Evolutionary conservation across 2,329 filamentous ascomycete genomes (phyloP).

Genomic region (Bertia moriformis): DNA sequence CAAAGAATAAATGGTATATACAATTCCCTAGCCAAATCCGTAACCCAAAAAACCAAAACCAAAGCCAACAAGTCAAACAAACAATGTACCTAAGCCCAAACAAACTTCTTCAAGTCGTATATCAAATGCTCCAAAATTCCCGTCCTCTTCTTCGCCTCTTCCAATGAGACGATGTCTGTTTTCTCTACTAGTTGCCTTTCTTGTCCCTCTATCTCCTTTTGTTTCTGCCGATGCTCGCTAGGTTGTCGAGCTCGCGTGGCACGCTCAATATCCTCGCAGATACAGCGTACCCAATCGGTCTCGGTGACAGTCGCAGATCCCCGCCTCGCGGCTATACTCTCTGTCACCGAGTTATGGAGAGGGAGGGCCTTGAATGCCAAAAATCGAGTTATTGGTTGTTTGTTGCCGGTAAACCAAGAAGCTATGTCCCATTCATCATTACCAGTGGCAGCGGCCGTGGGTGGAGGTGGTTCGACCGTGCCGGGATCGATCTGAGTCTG

Average conservation of each 20-base stretch:
- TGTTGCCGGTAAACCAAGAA: neutral
- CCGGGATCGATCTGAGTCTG: slow-evolving; percentile 16
- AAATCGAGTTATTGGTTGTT: neutral
- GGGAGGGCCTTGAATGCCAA: neutral
- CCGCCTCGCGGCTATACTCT: slow-evolving; percentile 27
- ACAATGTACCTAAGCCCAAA: slow-evolving; percentile 40
- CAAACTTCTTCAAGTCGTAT: slow-evolving; percentile 56
- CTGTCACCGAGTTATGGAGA: slow-evolving; percentile 1
- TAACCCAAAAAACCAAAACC: too few relatives aligned
- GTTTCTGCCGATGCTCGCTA: slow-evolving; percentile 9
- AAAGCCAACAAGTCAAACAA: too few relatives aligned
- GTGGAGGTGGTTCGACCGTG: neutral
- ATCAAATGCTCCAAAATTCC: slow-evolving; percentile 53
- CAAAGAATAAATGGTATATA: too few relatives aligned
- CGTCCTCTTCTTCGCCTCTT: slow-evolving; percentile 53
- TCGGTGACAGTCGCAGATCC: slow-evolving; percentile 4
- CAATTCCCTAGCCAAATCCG: too few relatives aligned
- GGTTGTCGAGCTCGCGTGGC: slow-evolving; percentile 17
- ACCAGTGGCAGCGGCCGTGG: neutral
- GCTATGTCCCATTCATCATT: neutral
- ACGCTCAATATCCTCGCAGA: slow-evolving; percentile 43
- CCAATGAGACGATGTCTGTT: slow-evolving; percentile 43
- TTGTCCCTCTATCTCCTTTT: slow-evolving; percentile 7
- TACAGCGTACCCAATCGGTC: slow-evolving; percentile 18
- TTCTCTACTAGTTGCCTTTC: slow-evolving; percentile 14